A percentile compares a stretch with the other conserved stretches of the same genome.
Evolutionary conservation across 2,329 filamentous ascomycete species (phyloP).

Genomic region (Paecilomyces variotii): DNA sequence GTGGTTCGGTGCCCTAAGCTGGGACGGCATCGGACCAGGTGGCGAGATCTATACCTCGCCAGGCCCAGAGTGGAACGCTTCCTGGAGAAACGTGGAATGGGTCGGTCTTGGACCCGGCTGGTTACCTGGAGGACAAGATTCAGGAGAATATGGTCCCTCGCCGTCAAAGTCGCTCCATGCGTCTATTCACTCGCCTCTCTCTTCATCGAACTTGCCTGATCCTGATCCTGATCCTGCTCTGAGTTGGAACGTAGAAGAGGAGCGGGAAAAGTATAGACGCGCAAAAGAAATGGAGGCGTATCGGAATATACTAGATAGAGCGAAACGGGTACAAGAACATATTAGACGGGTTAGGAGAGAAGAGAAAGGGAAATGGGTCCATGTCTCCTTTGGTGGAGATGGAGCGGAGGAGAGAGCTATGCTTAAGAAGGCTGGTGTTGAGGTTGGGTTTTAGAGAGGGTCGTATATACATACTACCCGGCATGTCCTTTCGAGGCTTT

Average conservation of each 20-base stretch:
- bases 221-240: conserved; percentile 7
- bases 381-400: conserved; percentile 25
- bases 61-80: conserved; percentile 38
- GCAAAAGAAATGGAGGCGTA: conserved; percentile 25
- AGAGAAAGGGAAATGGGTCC: conserved; percentile 32
- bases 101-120: conserved; percentile 36
- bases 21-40: conserved; percentile 24
- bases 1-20: conserved; percentile 48
- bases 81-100: conserved; percentile 38
- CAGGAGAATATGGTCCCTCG: not conserved
- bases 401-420: conserved; percentile 8
- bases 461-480: too few relatives aligned
- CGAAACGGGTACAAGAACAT: conserved; percentile 22
- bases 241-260: conserved; percentile 24
- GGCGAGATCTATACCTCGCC: conserved; percentile 17
- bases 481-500: too few relatives aligned
- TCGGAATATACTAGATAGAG: conserved; percentile 16
- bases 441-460: not conserved
- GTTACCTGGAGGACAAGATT: conserved; percentile 19
- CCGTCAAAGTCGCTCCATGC: conserved; percentile 9
- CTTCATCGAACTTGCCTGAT: not conserved
- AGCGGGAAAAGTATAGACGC: conserved; percentile 22
- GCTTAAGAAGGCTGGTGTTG: not conserved
- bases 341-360: conserved; percentile 23
- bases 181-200: conserved; percentile 13